Conservation (phyloP, 2,329 filamentous ascomycete genomes). For the Talaromyces amestolkiae region DNA sequence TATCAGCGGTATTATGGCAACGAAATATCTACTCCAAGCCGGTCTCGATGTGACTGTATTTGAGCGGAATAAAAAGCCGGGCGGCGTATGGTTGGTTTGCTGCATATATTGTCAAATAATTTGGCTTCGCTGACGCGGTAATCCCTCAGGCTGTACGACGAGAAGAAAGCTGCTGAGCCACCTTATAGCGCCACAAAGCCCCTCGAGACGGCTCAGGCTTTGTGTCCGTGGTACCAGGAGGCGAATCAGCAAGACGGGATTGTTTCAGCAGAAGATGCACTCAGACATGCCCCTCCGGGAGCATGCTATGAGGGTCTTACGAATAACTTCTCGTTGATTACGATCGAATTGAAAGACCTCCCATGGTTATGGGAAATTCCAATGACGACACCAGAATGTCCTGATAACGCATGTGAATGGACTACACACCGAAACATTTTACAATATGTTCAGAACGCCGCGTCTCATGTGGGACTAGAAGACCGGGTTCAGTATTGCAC, state of each 20-base stretch:
- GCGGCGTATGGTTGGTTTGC: slow-evolving; percentile 54
- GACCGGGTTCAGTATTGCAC: slow-evolving; percentile 1
- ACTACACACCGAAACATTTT: slow-evolving; percentile 10
- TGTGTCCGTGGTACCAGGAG: slow-evolving; percentile 29
- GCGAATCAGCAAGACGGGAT: slow-evolving; percentile 23
- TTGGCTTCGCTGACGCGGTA: background rate
- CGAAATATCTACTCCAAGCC: slow-evolving; percentile 45
- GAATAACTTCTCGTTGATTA: slow-evolving; percentile 13
- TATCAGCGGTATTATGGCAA: slow-evolving; percentile 50
- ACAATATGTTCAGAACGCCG: slow-evolving; percentile 8
- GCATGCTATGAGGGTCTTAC: slow-evolving; percentile 14
- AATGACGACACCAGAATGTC: background rate
- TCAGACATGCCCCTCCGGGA: slow-evolving; percentile 7
- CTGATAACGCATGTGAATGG: slow-evolving; percentile 10
- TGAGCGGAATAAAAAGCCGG: slow-evolving; percentile 51
- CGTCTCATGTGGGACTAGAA: background rate
- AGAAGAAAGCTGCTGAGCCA: slow-evolving; percentile 49
- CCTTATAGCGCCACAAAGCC: slow-evolving; percentile 41
- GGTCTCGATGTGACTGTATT: slow-evolving; percentile 54
- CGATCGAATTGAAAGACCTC: slow-evolving; percentile 9
- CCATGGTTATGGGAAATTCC: slow-evolving; percentile 15
- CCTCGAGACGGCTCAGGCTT: slow-evolving; percentile 28
- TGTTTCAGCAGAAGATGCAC: slow-evolving; percentile 15
- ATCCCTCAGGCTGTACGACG: slow-evolving; percentile 48
- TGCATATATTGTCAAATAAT: background rate